phyloP scores from a whole-genome alignment of 164 flowering plant species.

The Stephania cephalantha region DNA sequence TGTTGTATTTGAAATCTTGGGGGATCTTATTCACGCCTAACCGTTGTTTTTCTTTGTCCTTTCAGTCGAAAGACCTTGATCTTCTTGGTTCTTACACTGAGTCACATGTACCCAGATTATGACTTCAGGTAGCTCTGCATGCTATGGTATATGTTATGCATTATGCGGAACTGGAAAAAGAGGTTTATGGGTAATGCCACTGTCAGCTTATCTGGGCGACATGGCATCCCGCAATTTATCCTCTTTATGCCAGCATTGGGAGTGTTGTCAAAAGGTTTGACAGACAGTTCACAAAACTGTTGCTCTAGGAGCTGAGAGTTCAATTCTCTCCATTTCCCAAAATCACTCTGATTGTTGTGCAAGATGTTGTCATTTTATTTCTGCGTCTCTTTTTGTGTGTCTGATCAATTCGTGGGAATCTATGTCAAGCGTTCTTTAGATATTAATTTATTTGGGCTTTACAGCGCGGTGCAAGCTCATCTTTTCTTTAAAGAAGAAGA shows the following conservation, averaged over 20 bases:
- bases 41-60: slow-evolving; percentile 15
- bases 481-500: slow-evolving; percentile 79
- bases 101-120: slow-evolving; percentile 93
- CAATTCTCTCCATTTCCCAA: slow-evolving; percentile 99
- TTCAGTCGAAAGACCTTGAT: slow-evolving; percentile 91
- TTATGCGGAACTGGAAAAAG: slow-evolving; percentile 18
- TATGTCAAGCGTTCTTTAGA: slow-evolving; percentile 12
- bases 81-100: slow-evolving; percentile 77
- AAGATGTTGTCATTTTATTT: not conserved
- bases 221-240: slow-evolving; percentile 77
- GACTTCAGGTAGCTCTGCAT: slow-evolving; percentile 87
- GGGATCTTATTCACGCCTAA: slow-evolving; percentile 13
- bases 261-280: slow-evolving; percentile 99
- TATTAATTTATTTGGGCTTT: slow-evolving; percentile 29
- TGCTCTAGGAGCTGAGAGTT: slow-evolving; percentile 99
- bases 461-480: slow-evolving; percentile 88
- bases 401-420: slow-evolving; percentile 5
- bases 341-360: slow-evolving; percentile 1
- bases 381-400: not conserved
- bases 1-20: not conserved
- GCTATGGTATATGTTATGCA: slow-evolving; percentile 3
- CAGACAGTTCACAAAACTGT: slow-evolving; percentile 83
- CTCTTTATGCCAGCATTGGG: slow-evolving; percentile 52
- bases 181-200: slow-evolving; percentile 96
- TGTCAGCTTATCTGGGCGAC: slow-evolving; percentile 94